Conservation (phyloP, 768 basidiomycete species). For the Tremella yokohamensis region DNA sequence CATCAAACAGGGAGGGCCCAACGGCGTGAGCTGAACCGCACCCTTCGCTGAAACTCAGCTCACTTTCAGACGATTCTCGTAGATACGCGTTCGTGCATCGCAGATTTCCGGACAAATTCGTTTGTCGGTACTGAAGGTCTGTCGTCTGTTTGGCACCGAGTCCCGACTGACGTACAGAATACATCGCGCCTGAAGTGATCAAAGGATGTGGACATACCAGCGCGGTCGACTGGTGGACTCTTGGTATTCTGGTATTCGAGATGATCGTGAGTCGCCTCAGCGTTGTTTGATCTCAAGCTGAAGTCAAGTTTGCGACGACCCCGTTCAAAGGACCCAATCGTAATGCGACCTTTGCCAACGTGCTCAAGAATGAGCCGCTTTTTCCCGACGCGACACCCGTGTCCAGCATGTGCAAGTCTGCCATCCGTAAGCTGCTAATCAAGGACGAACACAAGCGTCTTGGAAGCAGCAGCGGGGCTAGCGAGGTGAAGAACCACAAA, state of each 20-base stretch:
- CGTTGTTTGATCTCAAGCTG: not conserved
- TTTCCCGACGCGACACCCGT: slow-evolving; percentile 84
- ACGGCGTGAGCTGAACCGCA: slow-evolving; percentile 64
- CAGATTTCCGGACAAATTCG: slow-evolving; percentile 95
- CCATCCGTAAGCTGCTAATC: slow-evolving; percentile 78
- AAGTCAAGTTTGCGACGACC: slow-evolving; percentile 64
- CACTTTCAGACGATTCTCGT: slow-evolving; percentile 73
- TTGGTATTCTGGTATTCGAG: slow-evolving; percentile 97
- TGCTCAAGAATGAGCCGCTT: slow-evolving; percentile 75
- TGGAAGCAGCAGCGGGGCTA: slow-evolving; percentile 89
- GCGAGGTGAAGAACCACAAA: slow-evolving; percentile 97
- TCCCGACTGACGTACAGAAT: slow-evolving; percentile 56
- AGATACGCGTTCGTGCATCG: slow-evolving; percentile 95
- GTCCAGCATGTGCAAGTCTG: slow-evolving; percentile 82
- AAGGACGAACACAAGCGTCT: slow-evolving; percentile 85
- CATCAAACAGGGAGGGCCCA: slow-evolving; percentile 77
- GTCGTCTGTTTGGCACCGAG: no score
- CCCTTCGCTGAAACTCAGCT: not conserved
- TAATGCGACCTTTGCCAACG: slow-evolving; percentile 93
- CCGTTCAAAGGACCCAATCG: slow-evolving; percentile 97
- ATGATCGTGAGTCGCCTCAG: slow-evolving; percentile 56
- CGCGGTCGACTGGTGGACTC: slow-evolving; percentile 99
- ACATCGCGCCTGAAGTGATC: slow-evolving; percentile 99
- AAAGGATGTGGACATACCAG: slow-evolving; percentile 93
- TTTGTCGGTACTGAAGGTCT: slow-evolving; percentile 91